Conservation (phyloP, 1,139 yeast species). For the Hemisphaericaspora lyxosophila region DNA sequence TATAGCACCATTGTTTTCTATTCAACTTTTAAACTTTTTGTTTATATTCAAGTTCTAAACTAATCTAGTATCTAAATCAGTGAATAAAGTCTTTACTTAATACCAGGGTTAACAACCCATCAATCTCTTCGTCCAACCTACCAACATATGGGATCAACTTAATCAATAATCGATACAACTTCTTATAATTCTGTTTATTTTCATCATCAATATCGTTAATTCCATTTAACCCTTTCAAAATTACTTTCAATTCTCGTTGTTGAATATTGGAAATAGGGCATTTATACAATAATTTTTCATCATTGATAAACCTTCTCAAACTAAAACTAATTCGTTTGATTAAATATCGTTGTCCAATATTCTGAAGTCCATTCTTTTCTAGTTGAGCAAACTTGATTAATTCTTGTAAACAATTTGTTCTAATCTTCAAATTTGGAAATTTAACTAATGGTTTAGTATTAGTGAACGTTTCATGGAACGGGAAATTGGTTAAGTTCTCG, state of each 20-base stretch:
- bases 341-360: constrained; percentile 23
- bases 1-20: too few species aligned
- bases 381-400: constrained; percentile 27
- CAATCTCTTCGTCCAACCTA: constrained; percentile 19
- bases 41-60: too few species aligned
- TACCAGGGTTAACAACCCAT: constrained; percentile 9
- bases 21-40: too few species aligned
- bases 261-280: constrained; percentile 41
- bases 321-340: constrained; percentile 33
- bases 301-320: constrained; percentile 37
- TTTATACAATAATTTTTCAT: constrained; percentile 26
- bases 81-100: constrained; percentile 4
- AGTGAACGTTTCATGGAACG: constrained; percentile 33
- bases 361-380: constrained; percentile 16
- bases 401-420: constrained; percentile 34
- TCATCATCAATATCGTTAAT: constrained; percentile 6
- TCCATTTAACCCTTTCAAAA: constrained; percentile 27
- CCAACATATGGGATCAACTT: constrained; percentile 26
- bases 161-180: constrained; percentile 23
- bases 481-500: constrained; percentile 21
- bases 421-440: constrained; percentile 25
- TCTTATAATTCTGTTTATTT: constrained; percentile 11
- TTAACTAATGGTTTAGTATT: constrained; percentile 28
- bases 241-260: constrained; percentile 29
- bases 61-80: background rate